A percentile compares a stretch with the other conserved stretches of the same genome.
These are phyloP conservation scores for Trifolium pratense DNA, from an alignment of 306 rosid genomes.

Conservation along the genomic window DNA sequence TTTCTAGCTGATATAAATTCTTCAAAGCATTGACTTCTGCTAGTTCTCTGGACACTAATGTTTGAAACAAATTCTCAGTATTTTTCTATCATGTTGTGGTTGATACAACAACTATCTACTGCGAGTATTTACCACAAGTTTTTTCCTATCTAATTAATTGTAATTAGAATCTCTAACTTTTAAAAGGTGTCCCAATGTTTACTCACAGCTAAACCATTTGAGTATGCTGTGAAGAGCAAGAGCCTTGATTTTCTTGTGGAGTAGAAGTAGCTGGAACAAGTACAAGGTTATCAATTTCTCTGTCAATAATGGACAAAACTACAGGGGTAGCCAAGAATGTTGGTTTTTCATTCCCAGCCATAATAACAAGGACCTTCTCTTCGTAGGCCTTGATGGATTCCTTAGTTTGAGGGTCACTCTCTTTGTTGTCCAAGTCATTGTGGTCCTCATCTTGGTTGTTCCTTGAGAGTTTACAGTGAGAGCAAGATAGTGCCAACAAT, in stretches of 20 bases:
- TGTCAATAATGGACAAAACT: conserved; percentile 30
- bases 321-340: conserved; percentile 68
- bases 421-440: conserved; percentile 50
- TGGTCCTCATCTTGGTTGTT: conserved; percentile 33
- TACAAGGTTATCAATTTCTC: conserved; percentile 12
- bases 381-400: conserved; percentile 44
- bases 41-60: too few species aligned
- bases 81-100: too few species aligned
- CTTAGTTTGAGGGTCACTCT: conserved; percentile 35
- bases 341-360: conserved; percentile 84
- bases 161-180: too few species aligned
- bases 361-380: conserved; percentile 71
- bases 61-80: too few species aligned
- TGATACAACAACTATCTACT: too few species aligned
- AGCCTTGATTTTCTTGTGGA: conserved; percentile 30
- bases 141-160: too few species aligned
- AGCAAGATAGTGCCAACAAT: conserved; percentile 65
- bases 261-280: conserved; percentile 1
- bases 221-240: conserved; percentile 29
- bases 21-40: too few species aligned
- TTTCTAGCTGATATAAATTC: too few species aligned
- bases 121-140: too few species aligned
- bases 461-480: conserved; percentile 51
- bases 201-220: not conserved
- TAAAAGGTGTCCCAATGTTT: too few species aligned